Conservation (phyloP, 1,284 basidiomycete genomes). For the Puccinia polysora region DNA sequence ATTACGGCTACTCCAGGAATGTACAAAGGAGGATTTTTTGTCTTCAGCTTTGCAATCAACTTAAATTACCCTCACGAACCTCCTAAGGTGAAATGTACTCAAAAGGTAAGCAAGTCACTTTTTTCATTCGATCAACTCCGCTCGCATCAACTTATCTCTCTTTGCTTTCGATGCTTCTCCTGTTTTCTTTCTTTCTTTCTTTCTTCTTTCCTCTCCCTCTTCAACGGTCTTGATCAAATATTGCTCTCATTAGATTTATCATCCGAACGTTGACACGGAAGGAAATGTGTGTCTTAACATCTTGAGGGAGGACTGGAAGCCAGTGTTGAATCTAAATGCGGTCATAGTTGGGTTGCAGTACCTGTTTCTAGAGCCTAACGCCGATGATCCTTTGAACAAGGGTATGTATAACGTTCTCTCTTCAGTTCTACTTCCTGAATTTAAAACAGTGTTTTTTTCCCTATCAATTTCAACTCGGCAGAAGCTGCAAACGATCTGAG, state of each 20-base stretch:
- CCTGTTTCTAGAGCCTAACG: conserved; percentile 95
- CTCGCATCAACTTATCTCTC: too few species aligned
- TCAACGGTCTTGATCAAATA: background rate
- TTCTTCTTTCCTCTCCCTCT: conserved; percentile 26
- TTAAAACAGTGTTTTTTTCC: too few species aligned
- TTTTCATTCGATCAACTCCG: too few species aligned
- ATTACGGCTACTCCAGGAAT: conserved; percentile 76
- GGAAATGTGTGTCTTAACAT: conserved; percentile 94
- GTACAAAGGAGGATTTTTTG: conserved; percentile 91
- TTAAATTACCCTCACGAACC: conserved; percentile 98
- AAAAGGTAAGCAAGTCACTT: conserved; percentile 63
- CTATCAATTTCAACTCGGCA: conserved; percentile 53
- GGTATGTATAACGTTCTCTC: conserved; percentile 59
- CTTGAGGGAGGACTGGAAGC: conserved; percentile 99
- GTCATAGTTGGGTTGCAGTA: conserved; percentile 98
- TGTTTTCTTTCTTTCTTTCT: too few species aligned
- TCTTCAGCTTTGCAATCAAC: conserved; percentile 92
- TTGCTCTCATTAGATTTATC: conserved; percentile 73
- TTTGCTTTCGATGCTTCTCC: too few species aligned
- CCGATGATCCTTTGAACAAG: conserved; percentile 97
- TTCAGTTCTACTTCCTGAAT: background rate
- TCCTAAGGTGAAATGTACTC: conserved; percentile 95
- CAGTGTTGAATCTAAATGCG: conserved; percentile 91
- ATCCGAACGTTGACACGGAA: conserved; percentile 95
- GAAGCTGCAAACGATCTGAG: conserved; percentile 92